Evolutionary conservation across 192 early-diverging fungal genomes (phyloP).

Genomic region (Rhizophagus clarus): DNA sequence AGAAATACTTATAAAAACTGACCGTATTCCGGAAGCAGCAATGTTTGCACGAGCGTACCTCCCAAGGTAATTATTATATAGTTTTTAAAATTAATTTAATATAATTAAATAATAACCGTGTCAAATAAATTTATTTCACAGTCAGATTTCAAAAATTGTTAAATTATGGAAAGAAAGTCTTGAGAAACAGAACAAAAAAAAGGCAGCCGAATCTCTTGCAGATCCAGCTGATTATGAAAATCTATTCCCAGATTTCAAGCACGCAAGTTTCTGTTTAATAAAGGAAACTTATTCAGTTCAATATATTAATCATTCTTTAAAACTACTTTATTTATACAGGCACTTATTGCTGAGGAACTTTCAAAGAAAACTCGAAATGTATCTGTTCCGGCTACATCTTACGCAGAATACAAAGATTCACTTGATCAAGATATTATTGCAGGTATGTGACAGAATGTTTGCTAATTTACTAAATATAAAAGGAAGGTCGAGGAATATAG

Average conservation of each 20-base stretch:
- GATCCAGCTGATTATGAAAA: constrained; percentile 81
- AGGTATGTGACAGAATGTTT: constrained; percentile 40
- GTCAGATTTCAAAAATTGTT: constrained; percentile 66
- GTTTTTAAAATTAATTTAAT: too few species aligned
- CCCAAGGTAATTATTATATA: constrained; percentile 53
- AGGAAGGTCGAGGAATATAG: too few species aligned
- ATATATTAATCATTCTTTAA: not conserved
- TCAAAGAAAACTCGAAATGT: constrained; percentile 36
- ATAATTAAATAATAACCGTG: too few species aligned
- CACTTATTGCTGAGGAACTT: constrained; percentile 56
- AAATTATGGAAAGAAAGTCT: constrained; percentile 82
- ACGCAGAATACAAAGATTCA: constrained; percentile 59
- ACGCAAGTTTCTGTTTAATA: constrained; percentile 22
- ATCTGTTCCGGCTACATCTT: constrained; percentile 52
- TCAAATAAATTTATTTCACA: constrained; percentile 23
- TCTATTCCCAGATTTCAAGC: constrained; percentile 82
- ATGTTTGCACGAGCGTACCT: constrained; percentile 89
- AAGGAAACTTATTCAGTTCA: not conserved
- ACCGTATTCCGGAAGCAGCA: constrained; percentile 93
- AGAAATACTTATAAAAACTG: constrained; percentile 82
- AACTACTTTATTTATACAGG: not conserved
- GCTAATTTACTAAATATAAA: not conserved
- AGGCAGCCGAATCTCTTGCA: constrained; percentile 87
- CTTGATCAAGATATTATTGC: constrained; percentile 59
- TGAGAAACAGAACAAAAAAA: constrained; percentile 66